Conservation (phyloP, 305 asterid species). For the Withania somnifera region DNA sequence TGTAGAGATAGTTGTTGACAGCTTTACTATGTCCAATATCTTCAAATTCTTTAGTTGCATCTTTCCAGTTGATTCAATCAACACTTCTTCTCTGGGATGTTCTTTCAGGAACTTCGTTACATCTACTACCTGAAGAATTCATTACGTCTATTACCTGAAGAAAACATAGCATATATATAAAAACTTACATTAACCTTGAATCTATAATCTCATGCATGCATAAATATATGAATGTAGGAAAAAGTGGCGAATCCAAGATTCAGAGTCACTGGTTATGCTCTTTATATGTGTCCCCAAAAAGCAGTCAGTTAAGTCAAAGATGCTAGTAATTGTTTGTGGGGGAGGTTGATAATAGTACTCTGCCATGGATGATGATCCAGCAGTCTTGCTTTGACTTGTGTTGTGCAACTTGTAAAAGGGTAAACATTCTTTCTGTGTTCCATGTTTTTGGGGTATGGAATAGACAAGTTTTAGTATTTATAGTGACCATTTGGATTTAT, state of each 20-base stretch:
- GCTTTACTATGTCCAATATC: slow-evolving; percentile 33
- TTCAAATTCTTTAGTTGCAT: slow-evolving; percentile 33
- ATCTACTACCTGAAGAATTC: too few relatives aligned
- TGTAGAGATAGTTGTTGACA: slow-evolving; percentile 17
- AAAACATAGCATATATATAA: not conserved
- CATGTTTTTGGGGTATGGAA: not conserved
- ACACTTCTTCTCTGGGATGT: slow-evolving; percentile 35
- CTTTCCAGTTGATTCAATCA: slow-evolving; percentile 32
- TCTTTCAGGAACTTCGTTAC: slow-evolving; percentile 28
- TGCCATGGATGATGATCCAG: slow-evolving; percentile 31
- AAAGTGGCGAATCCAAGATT: not conserved
- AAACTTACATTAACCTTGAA: not conserved
- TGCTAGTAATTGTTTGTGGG: not conserved
- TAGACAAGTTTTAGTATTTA: not conserved
- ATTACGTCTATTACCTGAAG: slow-evolving; percentile 25
- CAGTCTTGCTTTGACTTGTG: slow-evolving; percentile 25
- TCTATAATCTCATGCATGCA: not conserved
- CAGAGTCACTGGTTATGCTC: not conserved
- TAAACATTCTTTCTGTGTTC: slow-evolving; percentile 9
- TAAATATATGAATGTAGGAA: not conserved
- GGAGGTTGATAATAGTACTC: not conserved
- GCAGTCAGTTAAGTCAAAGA: not conserved
- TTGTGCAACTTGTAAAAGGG: slow-evolving; percentile 21
- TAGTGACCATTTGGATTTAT: not conserved
- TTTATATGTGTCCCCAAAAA: not conserved